Percentiles rank a stretch among this genome's conserved stretches.
Evolutionary conservation across 441 rosid genomes (phyloP).

Genomic region (Gossypium gossypioides): DNA sequence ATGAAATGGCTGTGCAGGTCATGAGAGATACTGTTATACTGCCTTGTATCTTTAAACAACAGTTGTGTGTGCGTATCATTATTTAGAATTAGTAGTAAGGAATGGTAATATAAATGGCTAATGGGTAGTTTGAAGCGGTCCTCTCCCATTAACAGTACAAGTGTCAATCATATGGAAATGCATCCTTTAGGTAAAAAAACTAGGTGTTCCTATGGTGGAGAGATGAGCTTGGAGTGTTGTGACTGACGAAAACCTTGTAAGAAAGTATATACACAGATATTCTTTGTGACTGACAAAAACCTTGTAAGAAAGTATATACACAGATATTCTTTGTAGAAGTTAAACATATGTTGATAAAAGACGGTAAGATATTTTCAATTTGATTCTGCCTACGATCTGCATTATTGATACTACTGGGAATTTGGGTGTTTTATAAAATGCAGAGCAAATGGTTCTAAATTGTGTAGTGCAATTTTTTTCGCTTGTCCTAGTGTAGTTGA

Average conservation of each 20-base stretch:
- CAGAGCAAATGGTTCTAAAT: neutral
- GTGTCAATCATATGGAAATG: neutral
- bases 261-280: no score
- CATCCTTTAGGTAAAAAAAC: neutral
- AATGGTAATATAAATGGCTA: neutral
- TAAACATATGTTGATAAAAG: neutral
- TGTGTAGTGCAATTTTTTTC: neutral
- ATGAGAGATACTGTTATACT: neutral
- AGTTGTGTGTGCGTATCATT: neutral
- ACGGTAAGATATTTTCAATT: neutral
- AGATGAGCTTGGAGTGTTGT: neutral
- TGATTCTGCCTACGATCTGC: neutral
- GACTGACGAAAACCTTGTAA: neutral
- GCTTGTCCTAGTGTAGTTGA: neutral
- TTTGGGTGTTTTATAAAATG: neutral
- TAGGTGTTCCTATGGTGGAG: neutral
- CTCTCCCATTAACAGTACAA: neutral
- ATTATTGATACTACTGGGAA: neutral
- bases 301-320: neutral
- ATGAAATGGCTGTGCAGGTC: neutral
- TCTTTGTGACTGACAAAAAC: neutral
- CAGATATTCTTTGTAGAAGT: neutral
- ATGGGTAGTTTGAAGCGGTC: neutral
- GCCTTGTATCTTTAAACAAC: neutral
- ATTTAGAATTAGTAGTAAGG: neutral